Base-by-base conservation (phyloP, 2,329 filamentous ascomycete genomes). In the Truncatella angustata region DNA sequence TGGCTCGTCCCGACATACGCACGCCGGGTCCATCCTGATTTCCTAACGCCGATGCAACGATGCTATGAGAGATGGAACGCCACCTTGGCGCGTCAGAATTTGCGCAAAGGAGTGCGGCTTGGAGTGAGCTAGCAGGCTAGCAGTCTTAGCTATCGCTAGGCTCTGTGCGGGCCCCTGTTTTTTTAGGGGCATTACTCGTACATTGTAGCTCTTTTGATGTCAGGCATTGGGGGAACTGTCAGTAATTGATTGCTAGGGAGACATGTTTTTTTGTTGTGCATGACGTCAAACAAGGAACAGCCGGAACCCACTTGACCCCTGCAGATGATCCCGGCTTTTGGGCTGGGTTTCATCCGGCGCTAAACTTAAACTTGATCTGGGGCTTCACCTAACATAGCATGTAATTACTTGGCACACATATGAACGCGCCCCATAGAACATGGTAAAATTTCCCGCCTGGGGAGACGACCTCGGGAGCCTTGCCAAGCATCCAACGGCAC, bases 1-100 rank as follows among this genome's bases (percentile, higher is more conserved):
- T 44, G 26, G 24, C 24, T 26, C n/a, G n/a, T 18, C 18, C 30
- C 32, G 28, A 35, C 28, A 32, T 32, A 23, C 34, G 30, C 45
- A 36, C 23, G n/a, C 44, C 45, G 32, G 45, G 23, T 18, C 32
- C 32, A 14, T 48, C 14, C 26, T 46, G 16, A n/a, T n/a, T n/a
- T n/a, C n/a, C n/a, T n/a, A 35, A 35, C 40, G 16, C 43, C 43
- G 43, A 28, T 46, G 26, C 18, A 23, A 18, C 24, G 14, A 11
- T 24, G 26, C 34, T 28, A 28, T 46, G 43, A 32, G 20, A 16
- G 36, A 7, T n/a, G 9, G 12, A n/a, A n/a, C 36, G 43, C 43
- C 43, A 46, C 43, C 18, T 18, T 46, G 43, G 43, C 16, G 26
- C 43, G 43, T 46, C 43, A 46, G 43, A 14, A 46, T 26, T 46